A percentile compares a stretch with the other conserved stretches of the same genome.
Conservation (phyloP, 345 rosid species). For the Linum trigynum region DNA sequence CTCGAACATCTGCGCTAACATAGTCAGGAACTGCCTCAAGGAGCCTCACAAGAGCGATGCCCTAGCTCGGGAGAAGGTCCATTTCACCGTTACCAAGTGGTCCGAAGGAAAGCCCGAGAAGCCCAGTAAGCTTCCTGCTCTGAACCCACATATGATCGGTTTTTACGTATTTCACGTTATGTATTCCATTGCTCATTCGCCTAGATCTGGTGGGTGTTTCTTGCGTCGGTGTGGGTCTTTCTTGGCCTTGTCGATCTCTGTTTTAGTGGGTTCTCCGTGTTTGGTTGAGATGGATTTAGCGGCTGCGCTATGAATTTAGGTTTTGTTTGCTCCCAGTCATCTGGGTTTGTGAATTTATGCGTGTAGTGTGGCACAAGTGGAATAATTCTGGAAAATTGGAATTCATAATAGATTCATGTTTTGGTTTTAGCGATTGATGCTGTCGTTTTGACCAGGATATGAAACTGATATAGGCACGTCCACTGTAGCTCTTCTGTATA, state of each 20-base stretch:
- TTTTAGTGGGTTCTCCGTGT: not conserved
- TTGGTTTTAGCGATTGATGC: too few relatives aligned
- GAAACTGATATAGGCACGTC: too few relatives aligned
- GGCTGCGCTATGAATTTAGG: not conserved
- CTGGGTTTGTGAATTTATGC: too few relatives aligned
- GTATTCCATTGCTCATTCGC: not conserved
- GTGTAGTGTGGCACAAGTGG: too few relatives aligned
- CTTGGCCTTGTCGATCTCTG: not conserved
- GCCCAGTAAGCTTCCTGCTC: not conserved
- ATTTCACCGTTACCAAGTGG: conserved; percentile 2
- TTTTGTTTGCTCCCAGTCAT: too few relatives aligned
- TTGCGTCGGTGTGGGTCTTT: not conserved
- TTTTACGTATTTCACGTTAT: not conserved
- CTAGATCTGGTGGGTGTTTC: not conserved
- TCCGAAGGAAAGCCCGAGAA: not conserved
- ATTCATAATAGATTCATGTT: too few relatives aligned
- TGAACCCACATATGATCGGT: not conserved
- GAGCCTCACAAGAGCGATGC: not conserved
- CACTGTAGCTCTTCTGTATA: too few relatives aligned
- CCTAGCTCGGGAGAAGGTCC: conserved; percentile 6
- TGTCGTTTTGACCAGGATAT: too few relatives aligned
- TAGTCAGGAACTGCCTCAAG: conserved; percentile 4
- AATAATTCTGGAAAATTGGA: too few relatives aligned
- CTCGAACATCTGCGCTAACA: conserved; percentile 5
- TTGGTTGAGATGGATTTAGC: not conserved